Percentiles rank a stretch among this genome's conserved stretches.
phyloP scores from a whole-genome alignment of 345 rosid genomes.

The Aegle marmelos region DNA sequence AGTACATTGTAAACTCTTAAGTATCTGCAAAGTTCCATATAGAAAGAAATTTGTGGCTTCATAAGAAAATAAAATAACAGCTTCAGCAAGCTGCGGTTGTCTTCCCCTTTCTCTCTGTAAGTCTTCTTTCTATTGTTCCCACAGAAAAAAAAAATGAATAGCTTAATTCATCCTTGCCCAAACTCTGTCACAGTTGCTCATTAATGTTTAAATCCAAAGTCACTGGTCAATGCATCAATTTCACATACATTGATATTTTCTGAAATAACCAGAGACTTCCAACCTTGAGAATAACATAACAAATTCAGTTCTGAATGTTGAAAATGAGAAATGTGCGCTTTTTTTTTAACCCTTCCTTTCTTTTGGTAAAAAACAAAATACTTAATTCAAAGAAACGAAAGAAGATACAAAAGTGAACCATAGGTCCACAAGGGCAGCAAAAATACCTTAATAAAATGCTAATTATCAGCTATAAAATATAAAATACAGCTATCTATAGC shows the following conservation, averaged over 20 bases:
- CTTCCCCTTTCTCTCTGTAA: neutral
- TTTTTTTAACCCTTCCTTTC: neutral
- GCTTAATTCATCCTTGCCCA: neutral
- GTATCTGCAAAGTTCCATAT: slow-evolving; percentile 11
- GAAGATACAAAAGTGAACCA: neutral
- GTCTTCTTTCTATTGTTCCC: neutral
- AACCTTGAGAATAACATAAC: neutral
- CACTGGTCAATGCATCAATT: slow-evolving; percentile 1
- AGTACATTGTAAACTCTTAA: slow-evolving; percentile 6
- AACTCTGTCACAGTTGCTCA: neutral
- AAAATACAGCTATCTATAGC: neutral
- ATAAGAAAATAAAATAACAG: slow-evolving; percentile 12
- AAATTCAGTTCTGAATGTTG: neutral
- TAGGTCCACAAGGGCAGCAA: neutral
- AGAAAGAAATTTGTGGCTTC: neutral
- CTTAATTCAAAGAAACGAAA: neutral
- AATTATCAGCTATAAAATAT: neutral
- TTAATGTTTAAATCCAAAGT: neutral
- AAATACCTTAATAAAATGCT: neutral
- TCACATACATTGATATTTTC: neutral
- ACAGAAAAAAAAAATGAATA: neutral
- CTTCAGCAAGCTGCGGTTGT: slow-evolving; percentile 1
- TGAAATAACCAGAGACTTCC: neutral
- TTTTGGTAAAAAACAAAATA: neutral
- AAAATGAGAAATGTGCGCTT: neutral